These are phyloP conservation scores for Saccharomyces hybrid DNA, from an alignment of 1,139 yeast genomes.

Conservation along the genomic window DNA sequence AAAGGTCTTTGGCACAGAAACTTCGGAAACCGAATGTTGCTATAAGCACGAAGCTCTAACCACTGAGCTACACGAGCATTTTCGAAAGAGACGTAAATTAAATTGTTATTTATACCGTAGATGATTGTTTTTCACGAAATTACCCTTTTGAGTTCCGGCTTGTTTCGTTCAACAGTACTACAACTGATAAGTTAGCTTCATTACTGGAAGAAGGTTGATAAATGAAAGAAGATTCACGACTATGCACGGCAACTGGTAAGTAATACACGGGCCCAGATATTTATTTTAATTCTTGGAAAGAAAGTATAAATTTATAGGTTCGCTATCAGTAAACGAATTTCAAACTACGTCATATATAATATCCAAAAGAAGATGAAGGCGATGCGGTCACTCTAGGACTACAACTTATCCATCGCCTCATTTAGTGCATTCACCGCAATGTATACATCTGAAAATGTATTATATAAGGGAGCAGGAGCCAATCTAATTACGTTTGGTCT, in stretches of 20 bases:
- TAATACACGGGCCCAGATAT: too few relatives aligned
- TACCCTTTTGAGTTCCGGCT: not conserved
- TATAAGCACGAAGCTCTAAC: conserved; percentile 48
- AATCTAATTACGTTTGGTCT: conserved; percentile 80
- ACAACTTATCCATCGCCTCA: conserved; percentile 31
- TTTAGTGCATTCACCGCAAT: conserved; percentile 43
- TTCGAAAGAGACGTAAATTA: conserved; percentile 11
- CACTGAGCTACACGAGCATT: conserved; percentile 46
- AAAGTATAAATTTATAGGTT: too few relatives aligned
- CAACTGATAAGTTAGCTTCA: not conserved
- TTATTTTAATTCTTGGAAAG: too few relatives aligned
- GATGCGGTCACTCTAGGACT: not conserved
- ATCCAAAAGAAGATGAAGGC: not conserved
- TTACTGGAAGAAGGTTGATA: not conserved
- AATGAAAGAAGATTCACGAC: not conserved
- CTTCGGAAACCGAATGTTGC: conserved; percentile 30
- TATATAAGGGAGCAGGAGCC: conserved; percentile 81
- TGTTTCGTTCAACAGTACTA: not conserved
- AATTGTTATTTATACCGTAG: not conserved
- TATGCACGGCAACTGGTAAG: not conserved
- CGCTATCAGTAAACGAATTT: too few relatives aligned
- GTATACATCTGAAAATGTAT: conserved; percentile 59
- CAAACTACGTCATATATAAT: not conserved
- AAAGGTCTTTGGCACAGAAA: conserved; percentile 5
- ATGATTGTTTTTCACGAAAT: not conserved